Evolutionary conservation across 352 stramenopile species (phyloP).

Genomic region (Elongisporangium senticosum): DNA sequence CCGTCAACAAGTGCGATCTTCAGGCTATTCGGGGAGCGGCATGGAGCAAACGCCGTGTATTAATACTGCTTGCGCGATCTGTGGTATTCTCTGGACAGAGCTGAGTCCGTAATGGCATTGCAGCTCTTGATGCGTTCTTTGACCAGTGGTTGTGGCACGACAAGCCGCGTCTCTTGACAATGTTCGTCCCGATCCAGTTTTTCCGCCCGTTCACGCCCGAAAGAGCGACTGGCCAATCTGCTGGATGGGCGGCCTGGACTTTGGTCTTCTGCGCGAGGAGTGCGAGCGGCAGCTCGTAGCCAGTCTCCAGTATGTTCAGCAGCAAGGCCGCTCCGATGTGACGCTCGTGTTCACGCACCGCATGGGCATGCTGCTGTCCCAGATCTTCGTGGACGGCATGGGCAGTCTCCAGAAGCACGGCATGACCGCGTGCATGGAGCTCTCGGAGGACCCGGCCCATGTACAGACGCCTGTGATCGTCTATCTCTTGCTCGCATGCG

Average conservation of each 20-base stretch:
- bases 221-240: background rate
- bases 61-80: no score
- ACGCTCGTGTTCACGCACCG: slow-evolving; percentile 53
- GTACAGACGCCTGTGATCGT: slow-evolving; percentile 27
- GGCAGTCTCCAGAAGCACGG: slow-evolving; percentile 24
- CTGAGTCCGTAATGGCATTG: no score
- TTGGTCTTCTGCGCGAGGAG: slow-evolving; percentile 25
- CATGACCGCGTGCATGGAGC: slow-evolving; percentile 51
- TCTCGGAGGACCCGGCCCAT: slow-evolving; percentile 35
- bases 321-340: slow-evolving; percentile 16
- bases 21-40: no score
- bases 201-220: background rate
- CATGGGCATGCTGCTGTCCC: slow-evolving; percentile 47
- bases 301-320: slow-evolving; percentile 25
- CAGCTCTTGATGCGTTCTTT: no score
- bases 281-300: slow-evolving; percentile 35
- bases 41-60: no score
- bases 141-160: no score
- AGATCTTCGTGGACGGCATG: slow-evolving; percentile 49
- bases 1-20: background rate
- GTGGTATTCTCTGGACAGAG: no score
- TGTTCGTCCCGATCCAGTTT: no score
- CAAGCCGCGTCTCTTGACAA: no score
- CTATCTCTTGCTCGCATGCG: slow-evolving; percentile 37
- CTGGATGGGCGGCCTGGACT: background rate